A percentile compares a stretch with the other conserved stretches of the same genome.
Conservation (phyloP, 768 basidiomycete genomes). For the Paxillus involutus region DNA sequence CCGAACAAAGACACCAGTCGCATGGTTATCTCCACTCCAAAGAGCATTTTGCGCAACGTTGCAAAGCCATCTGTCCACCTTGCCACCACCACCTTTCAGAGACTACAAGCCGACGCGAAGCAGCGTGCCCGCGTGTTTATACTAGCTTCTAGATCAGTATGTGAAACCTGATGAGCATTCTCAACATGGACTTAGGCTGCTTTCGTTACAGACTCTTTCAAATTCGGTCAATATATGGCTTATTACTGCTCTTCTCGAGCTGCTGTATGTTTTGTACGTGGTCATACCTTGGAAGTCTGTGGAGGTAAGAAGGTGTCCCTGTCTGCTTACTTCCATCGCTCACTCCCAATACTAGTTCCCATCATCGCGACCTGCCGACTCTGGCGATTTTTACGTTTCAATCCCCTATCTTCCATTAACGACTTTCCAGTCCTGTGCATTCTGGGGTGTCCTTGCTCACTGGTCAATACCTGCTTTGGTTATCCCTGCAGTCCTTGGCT, state of each 20-base stretch:
- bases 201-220: conserved; percentile 52
- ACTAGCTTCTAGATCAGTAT: conserved; percentile 27
- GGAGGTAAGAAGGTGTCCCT: conserved; percentile 32
- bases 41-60: conserved; percentile 25
- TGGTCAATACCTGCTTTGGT: conserved; percentile 65
- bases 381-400: conserved; percentile 14
- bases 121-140: conserved; percentile 20
- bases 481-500: conserved; percentile 56
- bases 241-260: conserved; percentile 52
- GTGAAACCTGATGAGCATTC: conserved; percentile 2
- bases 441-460: conserved; percentile 56
- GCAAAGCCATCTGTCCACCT: conserved; percentile 19
- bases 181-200: not conserved
- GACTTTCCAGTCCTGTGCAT: conserved; percentile 44
- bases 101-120: conserved; percentile 17
- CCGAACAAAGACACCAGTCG: conserved; percentile 16
- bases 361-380: conserved; percentile 8
- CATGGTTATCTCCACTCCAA: conserved; percentile 26
- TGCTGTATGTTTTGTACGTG: conserved; percentile 49
- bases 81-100: conserved; percentile 20
- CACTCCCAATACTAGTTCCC: conserved; percentile 13
- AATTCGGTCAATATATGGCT: conserved; percentile 62
- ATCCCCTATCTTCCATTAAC: conserved; percentile 50
- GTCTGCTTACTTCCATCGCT: not conserved
- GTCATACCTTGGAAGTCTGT: conserved; percentile 54